Evolutionary conservation across 208 protist genomes (phyloP), one percentile per base, ranked within the genome.

Genomic region (Acanthamoeba healyi): DNA sequence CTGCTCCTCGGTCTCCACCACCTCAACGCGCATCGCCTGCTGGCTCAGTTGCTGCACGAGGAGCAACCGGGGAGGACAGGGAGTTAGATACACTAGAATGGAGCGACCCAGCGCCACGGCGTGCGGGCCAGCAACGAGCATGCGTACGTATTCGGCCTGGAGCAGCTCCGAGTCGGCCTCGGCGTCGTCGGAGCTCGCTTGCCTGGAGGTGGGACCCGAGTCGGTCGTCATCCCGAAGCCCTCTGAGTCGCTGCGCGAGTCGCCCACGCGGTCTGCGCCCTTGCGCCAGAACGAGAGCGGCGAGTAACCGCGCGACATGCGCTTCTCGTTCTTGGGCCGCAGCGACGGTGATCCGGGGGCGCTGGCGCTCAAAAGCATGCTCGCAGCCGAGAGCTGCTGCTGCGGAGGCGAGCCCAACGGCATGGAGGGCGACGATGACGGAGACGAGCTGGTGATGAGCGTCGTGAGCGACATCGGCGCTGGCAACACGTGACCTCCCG

Each of bases 281-380:
- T 87, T 87, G 29, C 79, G 79, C 79, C 77, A 87, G 29, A 34
- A 38, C 12, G 77, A n/a, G 5, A 87, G n/a, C 22, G 77, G 49
- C 26, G 77, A 87, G 34, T 87, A 87, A 40, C 40, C 29, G 40
- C 49, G 40, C 22, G 77, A 46, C 34, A 87, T 34, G 10, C 40
- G 77, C 77, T 87, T 87, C 10, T 87, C 77, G 26, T 54, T 46
- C 44, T 87, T 87, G 9, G 34, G 0, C 2, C 65, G 12, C 65
- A 12, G 14, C 34, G 65, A 74, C 34, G 65, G 9, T 14, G 32
- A 74, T 5, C 34, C 65, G 15, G 19, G 19, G 22, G 56, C 46
- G 46, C 46, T 51, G 14, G 46, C 14, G 2, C 17, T 10, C 46
- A 51, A 6, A n/a, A n/a, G n/a, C n/a, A n/a, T n/a, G n/a, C n/a